Percentiles rank a stretch among this genome's conserved stretches.
These are phyloP conservation scores for Trichophyton rubrum DNA, from an alignment of 2,329 filamentous ascomycete genomes.

Conservation along the genomic window DNA sequence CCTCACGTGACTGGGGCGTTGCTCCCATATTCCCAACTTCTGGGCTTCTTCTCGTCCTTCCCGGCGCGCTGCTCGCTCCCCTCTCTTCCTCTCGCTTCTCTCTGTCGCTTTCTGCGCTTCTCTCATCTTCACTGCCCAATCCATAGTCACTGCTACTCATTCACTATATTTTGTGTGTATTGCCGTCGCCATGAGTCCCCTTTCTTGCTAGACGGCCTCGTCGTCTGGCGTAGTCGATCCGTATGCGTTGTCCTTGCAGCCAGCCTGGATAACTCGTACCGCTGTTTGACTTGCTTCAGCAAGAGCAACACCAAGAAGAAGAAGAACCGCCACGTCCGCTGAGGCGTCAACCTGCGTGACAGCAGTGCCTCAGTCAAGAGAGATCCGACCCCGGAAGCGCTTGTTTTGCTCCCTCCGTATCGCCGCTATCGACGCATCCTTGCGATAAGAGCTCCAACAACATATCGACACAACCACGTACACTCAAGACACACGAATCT, in stretches of 20 bases:
- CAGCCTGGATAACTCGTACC: constrained; percentile 35
- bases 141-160: not conserved
- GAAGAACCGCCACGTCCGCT: not conserved
- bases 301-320: constrained; percentile 16
- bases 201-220: constrained; percentile 31
- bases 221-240: constrained; percentile 34
- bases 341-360: not conserved
- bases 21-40: constrained; percentile 11
- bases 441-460: not conserved
- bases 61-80: constrained; percentile 6
- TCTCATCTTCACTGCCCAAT: constrained; percentile 6
- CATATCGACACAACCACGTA: not conserved
- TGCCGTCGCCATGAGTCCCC: constrained; percentile 12
- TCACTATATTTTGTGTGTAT: not conserved
- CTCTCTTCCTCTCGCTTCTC: constrained; percentile 8
- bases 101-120: constrained; percentile 6
- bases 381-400: not conserved
- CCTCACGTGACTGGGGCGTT: constrained; percentile 26
- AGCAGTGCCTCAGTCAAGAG: not conserved
- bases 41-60: constrained; percentile 8
- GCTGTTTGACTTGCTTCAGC: constrained; percentile 32
- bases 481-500: not conserved
- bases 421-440: not conserved
- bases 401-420: not conserved
- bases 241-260: constrained; percentile 33